phyloP scores from a whole-genome alignment of 108 stramenopile species.

The Ochromonas danica region DNA sequence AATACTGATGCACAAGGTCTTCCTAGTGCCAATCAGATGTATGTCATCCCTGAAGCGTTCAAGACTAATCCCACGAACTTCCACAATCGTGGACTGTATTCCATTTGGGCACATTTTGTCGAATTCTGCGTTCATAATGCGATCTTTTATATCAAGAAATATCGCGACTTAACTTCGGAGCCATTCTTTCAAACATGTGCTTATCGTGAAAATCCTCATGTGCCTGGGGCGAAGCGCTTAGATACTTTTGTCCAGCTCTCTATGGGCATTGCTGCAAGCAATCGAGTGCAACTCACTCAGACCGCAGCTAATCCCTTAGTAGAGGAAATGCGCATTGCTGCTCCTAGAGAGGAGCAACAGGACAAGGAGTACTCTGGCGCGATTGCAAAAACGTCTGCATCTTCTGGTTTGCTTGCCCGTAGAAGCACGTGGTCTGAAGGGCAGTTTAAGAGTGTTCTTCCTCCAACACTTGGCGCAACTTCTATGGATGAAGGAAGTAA shows the following conservation, averaged over 20 bases:
- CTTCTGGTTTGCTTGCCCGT: no score
- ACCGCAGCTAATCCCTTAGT: no score
- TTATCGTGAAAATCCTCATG: not conserved
- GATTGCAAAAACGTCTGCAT: no score
- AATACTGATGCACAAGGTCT: not conserved
- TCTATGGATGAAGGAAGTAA: no score
- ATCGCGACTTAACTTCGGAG: not conserved
- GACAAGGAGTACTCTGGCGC: no score
- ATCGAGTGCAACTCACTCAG: no score
- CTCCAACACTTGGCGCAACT: no score
- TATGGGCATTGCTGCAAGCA: no score
- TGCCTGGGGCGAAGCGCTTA: not conserved
- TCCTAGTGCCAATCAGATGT: not conserved
- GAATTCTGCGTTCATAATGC: constrained; percentile 7
- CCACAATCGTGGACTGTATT: constrained; percentile 8
- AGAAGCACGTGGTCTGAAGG: no score
- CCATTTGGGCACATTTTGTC: constrained; percentile 12
- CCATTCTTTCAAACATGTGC: not conserved
- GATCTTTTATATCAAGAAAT: not conserved
- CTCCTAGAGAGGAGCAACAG: no score
- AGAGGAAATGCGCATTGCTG: no score
- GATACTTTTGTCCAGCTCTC: not conserved
- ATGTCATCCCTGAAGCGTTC: constrained; percentile 17
- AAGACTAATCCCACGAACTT: not conserved
- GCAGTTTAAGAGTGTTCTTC: no score